Evolutionary conservation across 805 yeast genomes (phyloP), one percentile per base, ranked within the genome.

Genomic region (Candida verbasci): DNA sequence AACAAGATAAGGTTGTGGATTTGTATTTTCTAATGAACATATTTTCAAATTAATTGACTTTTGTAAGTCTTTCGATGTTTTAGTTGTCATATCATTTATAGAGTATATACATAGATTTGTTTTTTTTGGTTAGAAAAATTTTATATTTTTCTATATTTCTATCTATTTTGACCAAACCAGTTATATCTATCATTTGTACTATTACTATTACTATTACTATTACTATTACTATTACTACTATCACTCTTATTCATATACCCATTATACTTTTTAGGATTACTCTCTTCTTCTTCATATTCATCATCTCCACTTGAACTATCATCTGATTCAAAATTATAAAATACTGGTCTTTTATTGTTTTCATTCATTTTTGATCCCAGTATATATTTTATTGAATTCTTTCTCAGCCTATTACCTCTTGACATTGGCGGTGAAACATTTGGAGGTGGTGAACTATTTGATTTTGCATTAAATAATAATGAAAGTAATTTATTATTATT

Each of bases 121-220:
- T 24, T 24, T 10, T 18, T 17, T 5, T 22, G 12, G 4, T 14
- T 24, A 9, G 11, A 16, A 25, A 9, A 15, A 11, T 10, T 22
- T 18, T 33, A 24, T 33, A 22, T 24, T 28, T 9, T 16, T 33
- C 23, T 35, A 24, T 17, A 27, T n/a, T n/a, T 29, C n/a, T 37
- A 43, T 44, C 52, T 49, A 42, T 62, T 64, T 44, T 57, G 60
- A 9, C 70, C 69, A 49, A 65, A 61, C 70, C 72, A 65, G 41
- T 56, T 46, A 45, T 56, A 56, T 40, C 52, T 52, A 28, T 42
- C 41, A 10, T 37, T 44, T 25, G 39, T 41, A 22, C 38, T 31
- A 4, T 35, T 40, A 2, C 18, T 4, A 12, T n/a, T 16, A 22
- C 6, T 9, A 14, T 5, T 16, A 8, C 11, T 12, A 14, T 14